phyloP scores from a whole-genome alignment of 805 yeast species.

The Vanderwaltozyma polyspora region DNA sequence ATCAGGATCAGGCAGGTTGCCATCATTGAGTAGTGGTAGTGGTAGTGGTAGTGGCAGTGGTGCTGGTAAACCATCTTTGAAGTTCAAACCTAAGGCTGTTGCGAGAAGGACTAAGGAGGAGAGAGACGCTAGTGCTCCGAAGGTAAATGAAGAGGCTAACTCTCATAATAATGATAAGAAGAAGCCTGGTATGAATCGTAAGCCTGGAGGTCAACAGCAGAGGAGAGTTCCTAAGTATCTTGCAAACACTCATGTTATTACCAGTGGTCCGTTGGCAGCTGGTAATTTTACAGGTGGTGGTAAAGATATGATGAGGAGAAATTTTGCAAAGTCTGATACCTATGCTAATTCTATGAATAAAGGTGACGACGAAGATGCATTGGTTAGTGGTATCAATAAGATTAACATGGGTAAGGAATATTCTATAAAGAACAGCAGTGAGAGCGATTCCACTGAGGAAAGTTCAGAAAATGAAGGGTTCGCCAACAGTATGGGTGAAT shows the following conservation, averaged over 20 bases:
- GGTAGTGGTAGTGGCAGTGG: background rate
- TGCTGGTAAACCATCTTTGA: slow-evolving; percentile 40
- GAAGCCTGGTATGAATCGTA: slow-evolving; percentile 6
- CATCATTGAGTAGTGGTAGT: slow-evolving; percentile 19
- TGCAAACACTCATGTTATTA: slow-evolving; percentile 46
- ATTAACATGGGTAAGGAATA: slow-evolving; percentile 59
- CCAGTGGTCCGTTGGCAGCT: slow-evolving; percentile 63
- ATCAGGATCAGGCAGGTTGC: slow-evolving; percentile 15
- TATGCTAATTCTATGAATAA: slow-evolving; percentile 10
- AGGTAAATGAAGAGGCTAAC: slow-evolving; percentile 25
- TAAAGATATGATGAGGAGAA: slow-evolving; percentile 7
- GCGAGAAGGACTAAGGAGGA: slow-evolving; percentile 78
- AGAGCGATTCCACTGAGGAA: slow-evolving; percentile 10
- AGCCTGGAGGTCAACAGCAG: slow-evolving; percentile 10
- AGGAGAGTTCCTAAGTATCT: slow-evolving; percentile 23
- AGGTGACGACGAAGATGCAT: slow-evolving; percentile 32
- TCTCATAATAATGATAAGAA: slow-evolving; percentile 8
- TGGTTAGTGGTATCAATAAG: slow-evolving; percentile 21
- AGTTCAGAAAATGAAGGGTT: slow-evolving; percentile 18
- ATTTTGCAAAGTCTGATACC: slow-evolving; percentile 6
- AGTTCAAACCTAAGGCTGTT: slow-evolving; percentile 80
- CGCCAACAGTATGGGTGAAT: slow-evolving; percentile 20
- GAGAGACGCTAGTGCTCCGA: slow-evolving; percentile 67
- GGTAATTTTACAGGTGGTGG: slow-evolving; percentile 33
- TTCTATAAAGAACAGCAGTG: slow-evolving; percentile 30